Conservation (phyloP, 306 rosid genomes). For the Coriaria nepalensis region DNA sequence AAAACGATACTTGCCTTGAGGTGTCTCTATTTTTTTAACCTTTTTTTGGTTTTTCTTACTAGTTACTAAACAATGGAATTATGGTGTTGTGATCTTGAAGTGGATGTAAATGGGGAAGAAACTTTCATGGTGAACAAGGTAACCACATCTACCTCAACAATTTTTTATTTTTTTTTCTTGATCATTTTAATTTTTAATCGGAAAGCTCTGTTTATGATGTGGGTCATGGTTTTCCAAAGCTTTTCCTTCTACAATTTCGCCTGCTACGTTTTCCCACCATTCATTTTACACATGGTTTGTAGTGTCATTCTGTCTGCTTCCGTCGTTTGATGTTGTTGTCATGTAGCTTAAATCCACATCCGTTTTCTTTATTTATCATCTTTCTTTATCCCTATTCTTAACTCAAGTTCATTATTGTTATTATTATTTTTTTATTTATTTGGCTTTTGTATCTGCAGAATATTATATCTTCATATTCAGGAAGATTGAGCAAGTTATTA, state of each 20-base stretch:
- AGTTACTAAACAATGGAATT: constrained; percentile 32
- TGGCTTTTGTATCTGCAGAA: constrained; percentile 29
- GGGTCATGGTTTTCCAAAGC: too few relatives aligned
- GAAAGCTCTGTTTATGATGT: too few relatives aligned
- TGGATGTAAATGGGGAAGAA: constrained; percentile 89
- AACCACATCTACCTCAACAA: constrained; percentile 6
- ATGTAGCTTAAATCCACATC: too few relatives aligned
- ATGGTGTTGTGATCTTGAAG: constrained; percentile 61
- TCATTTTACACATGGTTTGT: too few relatives aligned
- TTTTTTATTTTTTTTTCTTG: constrained; percentile 1
- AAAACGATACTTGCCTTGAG: constrained; percentile 5
- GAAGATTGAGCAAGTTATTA: constrained; percentile 52
- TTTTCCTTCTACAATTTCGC: too few relatives aligned
- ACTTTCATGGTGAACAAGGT: constrained; percentile 80
- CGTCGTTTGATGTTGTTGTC: too few relatives aligned
- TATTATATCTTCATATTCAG: constrained; percentile 43
- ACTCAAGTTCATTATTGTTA: neutral
- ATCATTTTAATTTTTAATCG: constrained; percentile 1
- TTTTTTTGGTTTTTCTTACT: neutral
- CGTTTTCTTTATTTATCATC: neutral
- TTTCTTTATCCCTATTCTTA: constrained; percentile 4
- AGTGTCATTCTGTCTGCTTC: too few relatives aligned
- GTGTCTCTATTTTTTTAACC: neutral
- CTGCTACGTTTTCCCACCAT: too few relatives aligned
- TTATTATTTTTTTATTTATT: too few relatives aligned